These are phyloP conservation scores for Suillus alpinus DNA, from an alignment of 768 basidiomycete genomes.

Conservation along the genomic window DNA sequence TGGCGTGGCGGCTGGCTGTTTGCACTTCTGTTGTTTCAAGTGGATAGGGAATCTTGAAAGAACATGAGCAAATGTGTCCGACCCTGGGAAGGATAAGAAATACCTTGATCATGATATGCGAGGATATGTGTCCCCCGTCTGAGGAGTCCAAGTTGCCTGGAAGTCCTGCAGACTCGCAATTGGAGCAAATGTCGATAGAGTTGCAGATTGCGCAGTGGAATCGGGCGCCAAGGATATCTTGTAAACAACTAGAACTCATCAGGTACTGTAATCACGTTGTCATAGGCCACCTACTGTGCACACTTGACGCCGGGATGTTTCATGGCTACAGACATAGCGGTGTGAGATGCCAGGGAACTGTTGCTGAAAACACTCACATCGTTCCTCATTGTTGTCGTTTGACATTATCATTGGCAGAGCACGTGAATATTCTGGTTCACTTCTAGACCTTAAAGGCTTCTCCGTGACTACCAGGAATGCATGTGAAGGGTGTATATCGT, in stretches of 20 bases:
- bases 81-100: slow-evolving; percentile 4
- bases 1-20: slow-evolving; percentile 70
- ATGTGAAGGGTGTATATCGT: slow-evolving; percentile 88
- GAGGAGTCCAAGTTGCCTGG: slow-evolving; percentile 78
- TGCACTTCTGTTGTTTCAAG: slow-evolving; percentile 71
- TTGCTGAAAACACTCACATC: slow-evolving; percentile 43
- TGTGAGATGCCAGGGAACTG: slow-evolving; percentile 3
- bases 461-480: slow-evolving; percentile 83
- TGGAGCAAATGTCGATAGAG: slow-evolving; percentile 80
- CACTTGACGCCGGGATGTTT: slow-evolving; percentile 83
- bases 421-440: slow-evolving; percentile 37
- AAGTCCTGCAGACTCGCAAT: slow-evolving; percentile 83
- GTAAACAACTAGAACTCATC: slow-evolving; percentile 61
- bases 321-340: slow-evolving; percentile 45
- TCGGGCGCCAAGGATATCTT: slow-evolving; percentile 87
- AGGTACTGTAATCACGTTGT: background rate
- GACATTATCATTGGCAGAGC: slow-evolving; percentile 20
- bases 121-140: slow-evolving; percentile 76
- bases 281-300: slow-evolving; percentile 61
- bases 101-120: slow-evolving; percentile 95
- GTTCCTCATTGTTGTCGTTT: slow-evolving; percentile 51
- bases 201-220: slow-evolving; percentile 93
- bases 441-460: slow-evolving; percentile 39
- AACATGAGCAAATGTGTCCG: slow-evolving; percentile 8
- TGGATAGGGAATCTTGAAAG: slow-evolving; percentile 77